Percentiles rank a stretch among this genome's conserved stretches.
Evolutionary conservation across 164 flowering plant genomes (phyloP).

Genomic region (Macadamia integrifolia): DNA sequence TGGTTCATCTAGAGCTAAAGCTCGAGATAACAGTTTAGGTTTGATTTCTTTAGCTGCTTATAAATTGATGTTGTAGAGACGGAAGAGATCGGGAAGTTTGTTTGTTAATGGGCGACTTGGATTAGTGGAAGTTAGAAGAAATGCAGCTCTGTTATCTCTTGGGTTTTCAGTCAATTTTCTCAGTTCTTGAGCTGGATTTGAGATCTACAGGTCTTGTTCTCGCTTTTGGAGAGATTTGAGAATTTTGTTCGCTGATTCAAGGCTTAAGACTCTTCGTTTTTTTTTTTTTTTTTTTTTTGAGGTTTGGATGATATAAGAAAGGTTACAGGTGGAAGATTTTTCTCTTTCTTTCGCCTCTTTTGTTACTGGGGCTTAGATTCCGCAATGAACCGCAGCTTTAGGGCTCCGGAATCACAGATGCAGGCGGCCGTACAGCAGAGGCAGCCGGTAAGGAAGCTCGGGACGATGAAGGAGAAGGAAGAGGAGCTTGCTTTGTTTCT

Average conservation of each 20-base stretch:
- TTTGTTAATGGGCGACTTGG: background rate
- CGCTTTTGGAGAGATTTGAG: background rate
- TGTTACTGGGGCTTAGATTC: background rate
- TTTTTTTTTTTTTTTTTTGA: background rate
- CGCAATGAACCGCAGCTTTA: conserved; percentile 80
- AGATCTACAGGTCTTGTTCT: background rate
- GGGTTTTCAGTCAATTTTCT: background rate
- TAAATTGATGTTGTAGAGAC: background rate
- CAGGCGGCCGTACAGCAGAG: conserved; percentile 44
- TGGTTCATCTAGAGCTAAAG: background rate
- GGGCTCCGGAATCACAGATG: conserved; percentile 68
- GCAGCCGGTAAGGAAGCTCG: conserved; percentile 44
- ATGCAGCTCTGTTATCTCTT: background rate
- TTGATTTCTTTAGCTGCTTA: background rate
- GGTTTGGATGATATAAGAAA: background rate
- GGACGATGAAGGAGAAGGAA: conserved; percentile 79
- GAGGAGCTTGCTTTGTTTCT: conserved; percentile 86
- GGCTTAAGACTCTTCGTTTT: too few relatives aligned
- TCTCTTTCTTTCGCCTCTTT: background rate
- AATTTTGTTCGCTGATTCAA: too few relatives aligned
- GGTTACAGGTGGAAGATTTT: background rate
- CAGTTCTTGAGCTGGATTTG: background rate
- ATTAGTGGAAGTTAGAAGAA: background rate
- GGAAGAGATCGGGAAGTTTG: background rate
- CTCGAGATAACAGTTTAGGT: background rate